Evolutionary conservation across 2,329 filamentous ascomycete species (phyloP), one percentile per base, ranked within the genome.

Genomic region (Ophiostoma tasmaniense): DNA sequence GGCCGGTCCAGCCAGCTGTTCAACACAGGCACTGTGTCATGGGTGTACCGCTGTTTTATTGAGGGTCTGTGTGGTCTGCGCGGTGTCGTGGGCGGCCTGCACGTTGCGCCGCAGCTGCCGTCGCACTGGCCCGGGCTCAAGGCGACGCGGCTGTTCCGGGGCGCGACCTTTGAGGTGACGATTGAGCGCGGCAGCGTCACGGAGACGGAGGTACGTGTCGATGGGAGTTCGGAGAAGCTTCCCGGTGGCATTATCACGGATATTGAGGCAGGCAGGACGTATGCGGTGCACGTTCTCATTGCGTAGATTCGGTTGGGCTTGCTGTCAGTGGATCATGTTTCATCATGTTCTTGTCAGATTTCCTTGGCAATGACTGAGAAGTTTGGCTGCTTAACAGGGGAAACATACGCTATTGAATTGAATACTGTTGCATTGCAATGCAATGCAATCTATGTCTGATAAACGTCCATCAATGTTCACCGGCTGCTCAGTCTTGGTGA

Each of bases 261-360:
- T 5, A 55, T 55, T 6, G 50, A 25, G 50, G 50, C 50, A 1
- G 50, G 50, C 10, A 55, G 25, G 50, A 55, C 22, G 13, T 55
- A 55, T 55, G 50, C 10, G 25, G 89, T 86, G 87, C 85, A 93
- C 93, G 81, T 97, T 92, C 77, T 93, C 93, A 84, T 97, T 93
- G 81, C 87, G 88, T 77, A 92, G 80, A 82, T 97, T 97, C 1
- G 17, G 2, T 3, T 42, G 39, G 33, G 33, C 33, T 33, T 33
- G 33, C 33, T 33, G 33, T 33, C 33, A 33, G 33, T 6, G 33
- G 33, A 33, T 33, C 33, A 2, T n/a, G 33, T 8, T 33, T 5
- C 8, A 33, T 33, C 33, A 33, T 33, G 33, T 33, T 33, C 33
- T 33, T 33, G 3, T 33, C 8, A 5, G 8, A 33, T 33, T n/a